These are phyloP conservation scores for Diatrype stigma DNA, from an alignment of 2,329 filamentous ascomycete species.

Conservation along the genomic window DNA sequence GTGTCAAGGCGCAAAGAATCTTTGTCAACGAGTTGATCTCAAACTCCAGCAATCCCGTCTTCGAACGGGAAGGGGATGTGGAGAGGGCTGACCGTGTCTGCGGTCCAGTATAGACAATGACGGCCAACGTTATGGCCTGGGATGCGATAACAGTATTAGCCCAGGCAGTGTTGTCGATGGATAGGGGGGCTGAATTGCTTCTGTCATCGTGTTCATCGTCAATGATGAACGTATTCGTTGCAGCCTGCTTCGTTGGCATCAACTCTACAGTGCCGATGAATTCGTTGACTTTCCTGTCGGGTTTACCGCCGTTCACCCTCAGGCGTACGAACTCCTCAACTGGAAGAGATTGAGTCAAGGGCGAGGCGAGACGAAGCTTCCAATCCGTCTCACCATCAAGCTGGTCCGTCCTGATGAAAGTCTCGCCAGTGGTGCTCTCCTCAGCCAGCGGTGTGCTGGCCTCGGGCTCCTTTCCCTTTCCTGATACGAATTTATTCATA, in stretches of 20 bases:
- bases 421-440: slow-evolving; percentile 65
- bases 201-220: slow-evolving; percentile 30
- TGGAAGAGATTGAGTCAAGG: slow-evolving; percentile 75
- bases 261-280: slow-evolving; percentile 88
- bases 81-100: slow-evolving; percentile 93
- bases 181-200: slow-evolving; percentile 65
- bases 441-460: slow-evolving; percentile 26
- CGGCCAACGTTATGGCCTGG: slow-evolving; percentile 80
- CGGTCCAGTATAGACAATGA: slow-evolving; percentile 89
- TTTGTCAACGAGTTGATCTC: slow-evolving; percentile 98
- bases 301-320: slow-evolving; percentile 78
- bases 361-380: slow-evolving; percentile 88
- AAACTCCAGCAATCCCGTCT: slow-evolving; percentile 87
- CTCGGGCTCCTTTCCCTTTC: slow-evolving; percentile 30
- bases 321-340: slow-evolving; percentile 67
- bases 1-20: slow-evolving; percentile 84
- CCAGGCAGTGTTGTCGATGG: slow-evolving; percentile 98
- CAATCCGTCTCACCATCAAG: slow-evolving; percentile 97
- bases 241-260: slow-evolving; percentile 49
- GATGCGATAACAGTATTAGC: slow-evolving; percentile 96
- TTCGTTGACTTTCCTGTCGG: slow-evolving; percentile 90
- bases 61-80: slow-evolving; percentile 85
- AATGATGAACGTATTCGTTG: slow-evolving; percentile 37
- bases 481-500: slow-evolving; percentile 23
- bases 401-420: slow-evolving; percentile 96